phyloP scores from a whole-genome alignment of 2,329 filamentous ascomycete species.

The Dactylellina cionopaga region DNA sequence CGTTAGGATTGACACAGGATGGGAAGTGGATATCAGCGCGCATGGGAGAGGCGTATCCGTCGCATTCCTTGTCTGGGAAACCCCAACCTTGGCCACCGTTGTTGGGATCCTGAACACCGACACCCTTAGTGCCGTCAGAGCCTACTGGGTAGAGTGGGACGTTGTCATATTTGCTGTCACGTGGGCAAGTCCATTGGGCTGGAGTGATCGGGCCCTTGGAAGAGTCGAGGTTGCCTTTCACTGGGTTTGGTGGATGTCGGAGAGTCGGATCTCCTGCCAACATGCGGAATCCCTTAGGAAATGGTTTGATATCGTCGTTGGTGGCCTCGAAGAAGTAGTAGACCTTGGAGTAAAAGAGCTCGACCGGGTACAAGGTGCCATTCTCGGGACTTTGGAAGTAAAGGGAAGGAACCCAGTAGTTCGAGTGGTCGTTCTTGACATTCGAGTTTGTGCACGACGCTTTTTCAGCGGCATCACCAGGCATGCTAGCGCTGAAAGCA shows the following conservation, averaged over 20 bases:
- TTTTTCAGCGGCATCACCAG: slow-evolving; percentile 20
- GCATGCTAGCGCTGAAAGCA: slow-evolving; percentile 38
- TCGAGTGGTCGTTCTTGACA: slow-evolving; percentile 83
- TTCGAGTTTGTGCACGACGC: slow-evolving; percentile 79
- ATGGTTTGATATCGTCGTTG: slow-evolving; percentile 72
- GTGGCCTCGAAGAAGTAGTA: slow-evolving; percentile 51
- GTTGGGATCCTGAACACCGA: slow-evolving; percentile 70
- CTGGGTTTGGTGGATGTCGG: slow-evolving; percentile 71
- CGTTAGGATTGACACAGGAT: slow-evolving; percentile 79
- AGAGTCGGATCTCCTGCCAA: slow-evolving; percentile 76
- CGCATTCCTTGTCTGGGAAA: slow-evolving; percentile 70
- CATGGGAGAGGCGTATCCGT: slow-evolving; percentile 72
- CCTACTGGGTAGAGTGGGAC: slow-evolving; percentile 79
- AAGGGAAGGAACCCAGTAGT: slow-evolving; percentile 83
- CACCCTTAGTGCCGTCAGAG: slow-evolving; percentile 74
- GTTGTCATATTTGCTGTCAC: slow-evolving; percentile 67
- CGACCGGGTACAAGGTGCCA: slow-evolving; percentile 36
- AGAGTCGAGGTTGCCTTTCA: slow-evolving; percentile 26
- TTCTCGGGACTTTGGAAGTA: slow-evolving; percentile 66
- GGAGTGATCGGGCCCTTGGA: slow-evolving; percentile 64
- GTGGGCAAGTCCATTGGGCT: slow-evolving; percentile 56
- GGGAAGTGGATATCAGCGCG: slow-evolving; percentile 88
- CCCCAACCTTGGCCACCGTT: slow-evolving; percentile 51
- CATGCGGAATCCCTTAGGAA: slow-evolving; percentile 83
- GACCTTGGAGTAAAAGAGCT: slow-evolving; percentile 45